Evolutionary conservation across 352 stramenopile species (phyloP).

Genomic region (Phytophthora tentaculata): DNA sequence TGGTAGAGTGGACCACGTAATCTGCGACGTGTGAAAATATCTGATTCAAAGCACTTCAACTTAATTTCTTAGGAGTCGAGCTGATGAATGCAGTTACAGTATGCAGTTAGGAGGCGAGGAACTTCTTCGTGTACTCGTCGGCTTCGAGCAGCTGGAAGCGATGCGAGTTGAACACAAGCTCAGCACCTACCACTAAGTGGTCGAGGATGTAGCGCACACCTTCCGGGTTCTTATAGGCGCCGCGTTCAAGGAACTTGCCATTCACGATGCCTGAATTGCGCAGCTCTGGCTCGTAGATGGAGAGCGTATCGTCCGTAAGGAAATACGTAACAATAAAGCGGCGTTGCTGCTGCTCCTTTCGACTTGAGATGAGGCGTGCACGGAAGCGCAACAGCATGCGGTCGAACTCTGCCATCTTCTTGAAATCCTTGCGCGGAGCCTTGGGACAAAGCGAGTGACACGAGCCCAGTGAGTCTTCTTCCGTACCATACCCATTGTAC

Average conservation of each 20-base stretch:
- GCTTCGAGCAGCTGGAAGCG: constrained; percentile 80
- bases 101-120: constrained; percentile 64
- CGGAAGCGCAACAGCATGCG: constrained; percentile 80
- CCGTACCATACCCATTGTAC: constrained; percentile 80
- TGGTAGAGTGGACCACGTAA: constrained; percentile 9
- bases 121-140: constrained; percentile 88
- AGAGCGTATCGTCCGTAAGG: constrained; percentile 77
- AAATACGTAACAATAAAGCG: constrained; percentile 88
- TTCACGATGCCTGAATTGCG: constrained; percentile 85
- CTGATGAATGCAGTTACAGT: too few species aligned
- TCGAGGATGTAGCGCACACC: constrained; percentile 62
- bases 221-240: constrained; percentile 67
- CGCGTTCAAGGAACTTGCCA: constrained; percentile 87
- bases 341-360: constrained; percentile 78
- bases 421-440: constrained; percentile 79
- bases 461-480: constrained; percentile 79
- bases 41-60: constrained; percentile 9
- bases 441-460: constrained; percentile 71
- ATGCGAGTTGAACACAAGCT: constrained; percentile 71
- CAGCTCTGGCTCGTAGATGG: constrained; percentile 80
- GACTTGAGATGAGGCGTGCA: constrained; percentile 71
- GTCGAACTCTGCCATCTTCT: constrained; percentile 81
- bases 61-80: neutral
- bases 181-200: constrained; percentile 63
- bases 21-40: neutral